Conservation (phyloP, 2,329 filamentous ascomycete species). For the Aspergillus glaucus region DNA sequence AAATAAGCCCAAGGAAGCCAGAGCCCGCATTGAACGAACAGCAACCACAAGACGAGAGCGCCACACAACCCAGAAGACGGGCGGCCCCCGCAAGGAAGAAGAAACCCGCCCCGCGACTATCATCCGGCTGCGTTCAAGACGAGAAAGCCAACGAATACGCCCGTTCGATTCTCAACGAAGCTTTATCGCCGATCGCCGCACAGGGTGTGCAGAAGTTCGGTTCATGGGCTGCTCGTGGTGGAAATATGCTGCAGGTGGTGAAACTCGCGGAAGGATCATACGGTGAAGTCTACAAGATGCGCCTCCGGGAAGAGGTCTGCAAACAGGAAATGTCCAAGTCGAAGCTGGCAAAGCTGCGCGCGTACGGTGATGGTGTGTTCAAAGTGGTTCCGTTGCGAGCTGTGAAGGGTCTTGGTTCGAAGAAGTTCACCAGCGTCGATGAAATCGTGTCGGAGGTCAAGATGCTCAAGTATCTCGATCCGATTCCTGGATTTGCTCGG, state of each 20-base stretch:
- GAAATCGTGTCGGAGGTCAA: constrained; percentile 46
- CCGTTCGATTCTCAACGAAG: constrained; percentile 31
- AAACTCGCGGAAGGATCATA: constrained; percentile 64
- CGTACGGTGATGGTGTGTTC: constrained; percentile 40
- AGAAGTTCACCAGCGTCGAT: constrained; percentile 40
- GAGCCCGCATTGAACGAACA: neutral
- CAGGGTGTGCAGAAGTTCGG: constrained; percentile 33
- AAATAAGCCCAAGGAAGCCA: constrained; percentile 10
- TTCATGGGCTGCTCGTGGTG: constrained; percentile 34
- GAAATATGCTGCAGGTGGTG: constrained; percentile 39
- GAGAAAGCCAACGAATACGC: constrained; percentile 30
- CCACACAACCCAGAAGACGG: constrained; percentile 2
- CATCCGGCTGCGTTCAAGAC: constrained; percentile 29
- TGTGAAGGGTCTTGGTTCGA: constrained; percentile 34
- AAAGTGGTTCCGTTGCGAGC: constrained; percentile 45
- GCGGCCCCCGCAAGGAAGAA: constrained; percentile 10
- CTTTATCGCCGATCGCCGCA: constrained; percentile 28
- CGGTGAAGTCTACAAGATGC: constrained; percentile 58
- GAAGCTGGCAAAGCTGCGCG: constrained; percentile 31
- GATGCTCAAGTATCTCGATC: constrained; percentile 52
- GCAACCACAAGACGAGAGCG: neutral
- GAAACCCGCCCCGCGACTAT: constrained; percentile 17
- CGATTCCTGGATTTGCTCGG: constrained; percentile 57
- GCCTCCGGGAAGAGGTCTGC: constrained; percentile 33
- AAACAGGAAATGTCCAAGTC: constrained; percentile 31